Conservation (phyloP, 306 rosid genomes). For the Mimosa bimucronata region DNA sequence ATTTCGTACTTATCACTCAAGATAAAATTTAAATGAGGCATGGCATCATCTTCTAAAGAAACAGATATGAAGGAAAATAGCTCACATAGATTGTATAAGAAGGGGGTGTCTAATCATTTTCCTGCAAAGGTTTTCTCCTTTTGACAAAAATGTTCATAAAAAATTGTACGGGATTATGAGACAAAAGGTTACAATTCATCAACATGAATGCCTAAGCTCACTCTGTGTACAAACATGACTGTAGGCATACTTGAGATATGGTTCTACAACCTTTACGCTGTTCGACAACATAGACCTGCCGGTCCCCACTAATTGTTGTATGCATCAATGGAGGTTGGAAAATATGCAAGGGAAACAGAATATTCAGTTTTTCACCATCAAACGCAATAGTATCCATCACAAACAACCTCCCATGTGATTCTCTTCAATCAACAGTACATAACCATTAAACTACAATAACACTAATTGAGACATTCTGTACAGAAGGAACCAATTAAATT, state of each 20-base stretch:
- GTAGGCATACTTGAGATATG: not conserved
- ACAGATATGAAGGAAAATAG: too few species aligned
- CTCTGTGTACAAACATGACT: not conserved
- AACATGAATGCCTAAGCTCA: not conserved
- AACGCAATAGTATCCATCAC: conserved; percentile 12
- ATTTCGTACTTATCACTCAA: too few species aligned
- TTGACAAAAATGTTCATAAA: not conserved
- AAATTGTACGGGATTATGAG: not conserved
- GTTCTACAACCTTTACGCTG: not conserved
- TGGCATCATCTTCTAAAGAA: too few species aligned
- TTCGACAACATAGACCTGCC: not conserved
- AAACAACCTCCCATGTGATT: not conserved
- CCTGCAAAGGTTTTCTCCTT: too few species aligned
- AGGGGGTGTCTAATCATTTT: too few species aligned
- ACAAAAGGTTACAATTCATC: not conserved
- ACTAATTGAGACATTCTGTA: not conserved
- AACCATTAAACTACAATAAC: not conserved
- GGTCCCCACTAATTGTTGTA: not conserved
- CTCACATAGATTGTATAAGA: too few species aligned
- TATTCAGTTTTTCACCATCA: not conserved
- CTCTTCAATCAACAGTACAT: not conserved
- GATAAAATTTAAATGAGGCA: too few species aligned
- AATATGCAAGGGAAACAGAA: not conserved
- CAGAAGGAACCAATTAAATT: not conserved
- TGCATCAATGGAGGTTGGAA: not conserved